Evolutionary conservation across 495 filamentous ascomycete genomes (phyloP), one percentile per base, ranked within the genome.

Genomic region (Penicillium angulare): DNA sequence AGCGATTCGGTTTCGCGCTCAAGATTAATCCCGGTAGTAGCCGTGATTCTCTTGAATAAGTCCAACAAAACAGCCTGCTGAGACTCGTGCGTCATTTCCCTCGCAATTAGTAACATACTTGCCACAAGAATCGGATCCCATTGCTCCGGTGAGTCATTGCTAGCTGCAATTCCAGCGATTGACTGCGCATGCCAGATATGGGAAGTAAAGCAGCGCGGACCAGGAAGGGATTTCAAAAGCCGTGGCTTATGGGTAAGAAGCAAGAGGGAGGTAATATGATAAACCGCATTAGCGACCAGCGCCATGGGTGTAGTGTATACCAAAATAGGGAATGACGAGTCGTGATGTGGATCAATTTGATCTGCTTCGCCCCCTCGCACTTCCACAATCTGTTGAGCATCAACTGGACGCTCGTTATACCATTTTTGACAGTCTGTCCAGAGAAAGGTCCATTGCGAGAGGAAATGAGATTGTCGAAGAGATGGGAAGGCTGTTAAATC

Each of bases 161-260:
- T 59, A 8, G 55, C 50, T 3, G 52, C 49, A 3, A 64, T 62
- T 2, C 61, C 61, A 16, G 61, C 58, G 4, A 64, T 64, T 0
- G 61, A 56, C 17, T 64, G 61, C 6, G 61, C 61, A 39, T 64
- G 61, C 61, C 61, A 64, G 17, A 64, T 64, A 39, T 64, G 55
- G 6, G 61, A 64, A 0, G 61, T 64, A 13, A 59, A 58, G 21
- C 52, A 59, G 2, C 61, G 45, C 10, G 61, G 55, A n/a, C 61
- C 61, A 1, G 61, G 61, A 6, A 64, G 39, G 2, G 61, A 61
- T 23, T 64, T 64, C 5, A 64, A 17, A 10, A 64, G 50, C 1
- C 61, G 55, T 18, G 61, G 61, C 27, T 64, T 64, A 21, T 64
- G 55, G 0, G 47, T 54, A 17, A 64, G 47, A 3, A 62, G 26